A percentile compares a stretch with the other conserved stretches of the same genome.
Evolutionary conservation across 164 flowering plant genomes (phyloP).

Genomic region (Vitis rupestris): DNA sequence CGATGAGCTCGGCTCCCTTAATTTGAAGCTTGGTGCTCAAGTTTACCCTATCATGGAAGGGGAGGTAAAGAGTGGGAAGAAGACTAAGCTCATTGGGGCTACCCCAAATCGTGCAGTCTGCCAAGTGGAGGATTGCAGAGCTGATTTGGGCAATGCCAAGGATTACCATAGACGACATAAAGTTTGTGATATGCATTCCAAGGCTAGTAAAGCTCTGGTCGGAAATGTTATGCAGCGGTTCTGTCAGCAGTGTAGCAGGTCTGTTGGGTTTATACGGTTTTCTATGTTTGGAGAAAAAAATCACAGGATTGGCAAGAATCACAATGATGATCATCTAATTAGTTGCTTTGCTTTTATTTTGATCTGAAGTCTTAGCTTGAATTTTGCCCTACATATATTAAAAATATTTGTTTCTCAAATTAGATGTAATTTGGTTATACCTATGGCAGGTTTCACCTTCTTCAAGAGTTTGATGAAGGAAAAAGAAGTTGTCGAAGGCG

Average conservation of each 20-base stretch:
- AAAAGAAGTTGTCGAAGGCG: constrained; percentile 95
- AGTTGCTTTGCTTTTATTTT: not conserved
- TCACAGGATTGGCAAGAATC: no score
- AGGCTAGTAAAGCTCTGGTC: constrained; percentile 72
- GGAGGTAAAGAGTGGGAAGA: constrained; percentile 58
- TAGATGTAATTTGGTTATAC: constrained; percentile 9
- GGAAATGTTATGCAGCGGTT: constrained; percentile 83
- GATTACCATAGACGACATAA: constrained; percentile 85
- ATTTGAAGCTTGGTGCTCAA: constrained; percentile 70
- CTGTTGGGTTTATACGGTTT: constrained; percentile 14
- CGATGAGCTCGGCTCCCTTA: constrained; percentile 44
- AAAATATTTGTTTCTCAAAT: not conserved
- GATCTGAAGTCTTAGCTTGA: no score
- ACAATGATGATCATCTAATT: not conserved
- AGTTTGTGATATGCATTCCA: constrained; percentile 85
- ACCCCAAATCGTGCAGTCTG: constrained; percentile 55
- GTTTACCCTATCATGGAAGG: constrained; percentile 39
- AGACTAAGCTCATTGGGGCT: constrained; percentile 44
- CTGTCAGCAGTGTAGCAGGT: constrained; percentile 99
- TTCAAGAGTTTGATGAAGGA: constrained; percentile 97
- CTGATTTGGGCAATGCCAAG: constrained; percentile 69
- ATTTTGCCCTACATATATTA: no score
- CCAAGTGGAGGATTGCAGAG: constrained; percentile 76
- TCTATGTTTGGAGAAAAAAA: not conserved
- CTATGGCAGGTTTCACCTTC: constrained; percentile 79